Evolutionary conservation across 2,329 filamentous ascomycete genomes (phyloP), one percentile per base, ranked within the genome.

Genomic region (Coniochaeta ligniaria): DNA sequence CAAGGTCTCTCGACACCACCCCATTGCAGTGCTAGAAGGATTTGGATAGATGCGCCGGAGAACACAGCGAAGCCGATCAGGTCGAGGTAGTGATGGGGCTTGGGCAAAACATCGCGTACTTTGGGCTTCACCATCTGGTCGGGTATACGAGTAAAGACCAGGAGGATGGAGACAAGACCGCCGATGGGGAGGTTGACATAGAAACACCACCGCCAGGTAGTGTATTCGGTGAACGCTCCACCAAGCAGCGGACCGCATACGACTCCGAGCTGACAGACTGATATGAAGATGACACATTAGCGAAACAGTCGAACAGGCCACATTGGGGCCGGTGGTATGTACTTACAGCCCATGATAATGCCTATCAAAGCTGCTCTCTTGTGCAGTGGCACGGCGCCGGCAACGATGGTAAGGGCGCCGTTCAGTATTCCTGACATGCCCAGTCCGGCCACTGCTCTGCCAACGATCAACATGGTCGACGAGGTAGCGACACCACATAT

Each of bases 381-480:
- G 6, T 75, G 68, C 3, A 81, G 66, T 1, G 72, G 66, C 61
- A 74, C 66, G 41, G 72, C 66, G 12, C 68, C 76, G 0, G 75
- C 74, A 45, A 83, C 73, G 38, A 85, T 82, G 5, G 75, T 83
- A 63, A 85, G 70, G 3, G 73, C 73, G 0, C 83, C 83, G n/a
- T 77, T 82, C 60, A 78, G 74, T 2, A 86, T 64, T 0, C 79
- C 84, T 1, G 82, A 76, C 1, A 74, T 75, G 1, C 83, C 83
- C 0, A 79, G 63, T 0, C 83, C 84, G 0, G 83, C 80, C 2
- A 86, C 70, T 2, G 80, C 78, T 5, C 83, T 77, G 1, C 83
- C 82, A 9, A 80, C 67, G 59, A 86, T 86, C 59, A 86, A 76
- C 73, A 81, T 81, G 0, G 70, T 64, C 0, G 80, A 82, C 11